Base-by-base conservation (phyloP, 176 grass and related monocot genomes). In the Aechmea fasciata region DNA sequence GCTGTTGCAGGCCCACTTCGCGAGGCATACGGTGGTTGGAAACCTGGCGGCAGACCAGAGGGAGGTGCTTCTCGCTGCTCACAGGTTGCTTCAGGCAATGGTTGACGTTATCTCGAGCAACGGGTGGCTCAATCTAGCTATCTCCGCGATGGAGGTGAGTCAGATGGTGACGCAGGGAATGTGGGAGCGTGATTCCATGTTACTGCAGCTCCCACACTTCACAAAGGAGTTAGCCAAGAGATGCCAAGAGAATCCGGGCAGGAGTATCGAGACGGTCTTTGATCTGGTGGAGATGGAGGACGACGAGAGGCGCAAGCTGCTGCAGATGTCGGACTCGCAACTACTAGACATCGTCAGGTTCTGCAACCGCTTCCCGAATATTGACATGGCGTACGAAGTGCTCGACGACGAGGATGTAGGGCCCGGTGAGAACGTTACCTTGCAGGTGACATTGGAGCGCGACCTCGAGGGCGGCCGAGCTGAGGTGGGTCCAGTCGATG, bases 141-240 rank as follows among this genome's bases (percentile, higher is more conserved):
- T 96, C 63, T 92, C 85, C 50, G 73, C 93, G 10, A 96, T 96
- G 93, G 93, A 96, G 81, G 15, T 92, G 63, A 87, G 89, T 66
- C 93, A 96, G 66, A 96, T 96, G 93, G 93, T 96, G 50, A 92
- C 93, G 1, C 93, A 96, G 73, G 86, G 85, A 9, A 96, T 96
- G 93, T 96, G 93, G 89, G 93, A 89, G 70, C 86, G 89, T 73
- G 93, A 96, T 50, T 86, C 89, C 33, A 82, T 92, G 51, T 73
- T 96, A 12, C 70, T 92, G 48, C 93, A 96, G 67, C 53, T 96
- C 47, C 93, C 93, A 19, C 86, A 96, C 73, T 84, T 90, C 79
- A 89, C 76, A 6, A 92, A 89, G 73, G 93, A 89, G 13, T 80
- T 96, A 22, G 88, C 86, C 29, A 81, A 85, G 63, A 83, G 75